phyloP scores from a whole-genome alignment of 495 filamentous ascomycete genomes.

The Achaetomiella virescens region DNA sequence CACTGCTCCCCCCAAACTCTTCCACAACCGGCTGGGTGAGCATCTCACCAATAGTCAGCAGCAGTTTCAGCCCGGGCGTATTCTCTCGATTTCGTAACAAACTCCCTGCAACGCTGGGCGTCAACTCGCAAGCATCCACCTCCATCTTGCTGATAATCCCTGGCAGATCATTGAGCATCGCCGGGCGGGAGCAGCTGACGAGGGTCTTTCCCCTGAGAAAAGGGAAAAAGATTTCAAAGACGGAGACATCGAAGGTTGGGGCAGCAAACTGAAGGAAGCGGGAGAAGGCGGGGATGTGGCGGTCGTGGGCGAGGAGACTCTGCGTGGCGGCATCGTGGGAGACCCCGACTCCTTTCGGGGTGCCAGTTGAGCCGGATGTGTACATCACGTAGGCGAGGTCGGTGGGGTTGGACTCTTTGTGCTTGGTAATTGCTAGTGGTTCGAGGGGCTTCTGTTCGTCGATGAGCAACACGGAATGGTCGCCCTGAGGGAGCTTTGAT shows the following conservation, averaged over 20 bases:
- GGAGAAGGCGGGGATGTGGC: constrained; percentile 61
- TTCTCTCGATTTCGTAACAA: constrained; percentile 54
- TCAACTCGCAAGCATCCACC: constrained; percentile 77
- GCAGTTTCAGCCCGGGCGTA: constrained; percentile 55
- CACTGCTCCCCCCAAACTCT: constrained; percentile 57
- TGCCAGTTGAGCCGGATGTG: constrained; percentile 83
- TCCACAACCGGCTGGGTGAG: constrained; percentile 63
- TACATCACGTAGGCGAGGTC: constrained; percentile 85
- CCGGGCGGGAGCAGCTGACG: constrained; percentile 55
- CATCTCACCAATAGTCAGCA: constrained; percentile 87
- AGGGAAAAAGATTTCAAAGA: constrained; percentile 86
- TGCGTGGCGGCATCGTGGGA: constrained; percentile 73
- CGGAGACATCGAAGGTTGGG: constrained; percentile 81
- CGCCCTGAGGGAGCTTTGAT: constrained; percentile 22
- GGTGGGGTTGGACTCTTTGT: constrained; percentile 15
- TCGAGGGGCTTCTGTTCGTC: constrained; percentile 6
- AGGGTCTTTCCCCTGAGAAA: constrained; percentile 63
- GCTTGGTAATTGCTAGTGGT: neutral
- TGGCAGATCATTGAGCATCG: constrained; percentile 65
- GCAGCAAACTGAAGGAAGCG: constrained; percentile 83
- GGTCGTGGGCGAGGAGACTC: constrained; percentile 68
- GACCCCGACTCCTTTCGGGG: constrained; percentile 76
- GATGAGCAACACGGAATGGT: constrained; percentile 23
- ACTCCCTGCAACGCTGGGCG: constrained; percentile 70
- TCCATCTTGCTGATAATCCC: constrained; percentile 53